These are phyloP conservation scores for Eruca vesicaria DNA, from an alignment of 441 rosid species.

Conservation along the genomic window DNA sequence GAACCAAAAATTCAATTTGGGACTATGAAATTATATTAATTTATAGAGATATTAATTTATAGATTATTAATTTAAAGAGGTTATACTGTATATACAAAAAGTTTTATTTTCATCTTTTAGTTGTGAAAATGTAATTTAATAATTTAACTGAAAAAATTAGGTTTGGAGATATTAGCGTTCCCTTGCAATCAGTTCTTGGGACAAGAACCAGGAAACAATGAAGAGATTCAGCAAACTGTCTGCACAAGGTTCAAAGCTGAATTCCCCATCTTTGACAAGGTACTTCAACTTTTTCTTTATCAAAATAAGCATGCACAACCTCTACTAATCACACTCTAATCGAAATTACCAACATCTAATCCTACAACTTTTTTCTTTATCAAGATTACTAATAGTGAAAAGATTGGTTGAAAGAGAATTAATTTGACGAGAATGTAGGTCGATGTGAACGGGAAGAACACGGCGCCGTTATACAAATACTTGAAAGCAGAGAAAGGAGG, in stretches of 20 bases:
- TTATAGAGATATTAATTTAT: no score
- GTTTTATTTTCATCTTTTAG: background rate
- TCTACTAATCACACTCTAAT: background rate
- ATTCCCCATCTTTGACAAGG: slow-evolving; percentile 92
- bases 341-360: background rate
- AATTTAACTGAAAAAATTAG: slow-evolving; percentile 33
- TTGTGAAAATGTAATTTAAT: background rate
- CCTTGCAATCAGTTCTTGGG: slow-evolving; percentile 94
- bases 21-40: no score
- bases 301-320: background rate
- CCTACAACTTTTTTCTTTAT: background rate
- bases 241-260: slow-evolving; percentile 93
- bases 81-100: background rate
- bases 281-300: background rate
- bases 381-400: background rate
- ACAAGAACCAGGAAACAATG: slow-evolving; percentile 89
- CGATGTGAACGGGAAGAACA: slow-evolving; percentile 85
- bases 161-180: slow-evolving; percentile 85
- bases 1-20: no score
- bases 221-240: slow-evolving; percentile 70
- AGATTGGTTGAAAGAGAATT: no score
- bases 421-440: slow-evolving; percentile 45
- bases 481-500: slow-evolving; percentile 84
- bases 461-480: slow-evolving; percentile 76
- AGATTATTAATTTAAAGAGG: no score